A percentile compares a stretch with the other conserved stretches of the same genome.
These are phyloP conservation scores for Sugiyamaella mastotermitis DNA, from an alignment of 805 yeast genomes.

Conservation along the genomic window DNA sequence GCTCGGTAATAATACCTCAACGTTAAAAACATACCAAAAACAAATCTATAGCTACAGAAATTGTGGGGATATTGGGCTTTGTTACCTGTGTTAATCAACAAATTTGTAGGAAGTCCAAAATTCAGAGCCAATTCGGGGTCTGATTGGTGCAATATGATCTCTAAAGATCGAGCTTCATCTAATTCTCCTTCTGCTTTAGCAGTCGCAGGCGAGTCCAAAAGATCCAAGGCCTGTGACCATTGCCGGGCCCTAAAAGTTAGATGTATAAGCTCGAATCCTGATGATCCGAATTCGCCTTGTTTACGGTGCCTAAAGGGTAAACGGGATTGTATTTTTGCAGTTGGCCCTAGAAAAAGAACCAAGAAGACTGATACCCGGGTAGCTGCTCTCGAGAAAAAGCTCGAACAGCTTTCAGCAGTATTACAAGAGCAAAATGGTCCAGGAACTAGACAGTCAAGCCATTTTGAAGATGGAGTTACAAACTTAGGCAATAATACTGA, in stretches of 20 bases:
- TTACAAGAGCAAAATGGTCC: slow-evolving; percentile 6
- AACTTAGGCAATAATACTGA: neutral
- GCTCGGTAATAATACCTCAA: too few species aligned
- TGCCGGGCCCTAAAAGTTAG: slow-evolving; percentile 82
- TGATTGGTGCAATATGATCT: too few species aligned
- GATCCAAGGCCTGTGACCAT: slow-evolving; percentile 32
- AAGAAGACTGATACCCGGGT: slow-evolving; percentile 30
- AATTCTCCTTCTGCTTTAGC: too few species aligned
- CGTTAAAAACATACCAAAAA: too few species aligned
- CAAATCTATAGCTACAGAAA: too few species aligned
- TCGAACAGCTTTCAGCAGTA: slow-evolving; percentile 23
- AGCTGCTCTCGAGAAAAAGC: slow-evolving; percentile 30
- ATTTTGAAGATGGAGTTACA: neutral
- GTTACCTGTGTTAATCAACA: too few species aligned
- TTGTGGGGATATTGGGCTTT: too few species aligned
- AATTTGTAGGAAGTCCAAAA: too few species aligned
- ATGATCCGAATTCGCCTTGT: slow-evolving; percentile 61
- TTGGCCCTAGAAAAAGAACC: slow-evolving; percentile 51
- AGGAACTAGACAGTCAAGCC: neutral
- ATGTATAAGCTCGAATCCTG: slow-evolving; percentile 65
- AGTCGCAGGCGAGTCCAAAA: too few species aligned
- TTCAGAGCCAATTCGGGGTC: too few species aligned
- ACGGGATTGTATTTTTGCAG: slow-evolving; percentile 61
- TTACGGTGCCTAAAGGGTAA: slow-evolving; percentile 62
- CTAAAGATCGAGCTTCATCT: too few species aligned